Base-by-base conservation (phyloP, 2,329 filamentous ascomycete species). In the Pleurostoma richardsiae region DNA sequence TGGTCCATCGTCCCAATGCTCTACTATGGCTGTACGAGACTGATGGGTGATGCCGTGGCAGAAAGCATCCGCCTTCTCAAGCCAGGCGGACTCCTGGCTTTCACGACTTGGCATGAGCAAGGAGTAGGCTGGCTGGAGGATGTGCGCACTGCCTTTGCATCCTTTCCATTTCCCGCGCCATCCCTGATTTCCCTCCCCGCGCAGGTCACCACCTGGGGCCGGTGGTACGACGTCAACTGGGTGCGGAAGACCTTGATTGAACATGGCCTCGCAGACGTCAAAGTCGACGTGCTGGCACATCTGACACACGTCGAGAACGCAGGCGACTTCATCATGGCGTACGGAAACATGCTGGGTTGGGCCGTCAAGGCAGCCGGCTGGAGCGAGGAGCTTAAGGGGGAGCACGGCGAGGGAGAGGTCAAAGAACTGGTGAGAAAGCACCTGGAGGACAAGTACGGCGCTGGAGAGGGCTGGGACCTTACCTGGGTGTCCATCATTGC, bases 201-300 rank as follows among this genome's bases (percentile, higher is more conserved):
- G 66, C 68, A 72, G 43, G 59, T 64, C 29, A 68, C 74, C 46
- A 45, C 55, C 2, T 65, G 67, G 43, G 63, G 65, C 3, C 53
- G 63, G 29, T 74, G 72, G 69, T 53, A 61, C 26, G 65, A 72
- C 10, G 56, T 63, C 3, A 58, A 58, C 3, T 72, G 70, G 62
- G 49, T 75, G 26, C 57, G 63, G 42, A 42, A 49, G 7, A 64
- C 70, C 30, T 57, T 76, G 1, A 46, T 44, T 19, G 50, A 52
- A 4, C 52, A 61, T n/a, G 68, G 70, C 0, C 62, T 74, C n/a
- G 43, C 57, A 40, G 61, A 72, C 40, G 65, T 74, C 5, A 42
- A 56, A 7, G 69, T 71, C 1, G 59, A 58, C 3, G 55, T 62
- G 6, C 50, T 54, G 19, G 49, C 59, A 11, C 59, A 62, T 5